Conservation (phyloP, 768 basidiomycete species). For the Dentipellis fragilis region DNA sequence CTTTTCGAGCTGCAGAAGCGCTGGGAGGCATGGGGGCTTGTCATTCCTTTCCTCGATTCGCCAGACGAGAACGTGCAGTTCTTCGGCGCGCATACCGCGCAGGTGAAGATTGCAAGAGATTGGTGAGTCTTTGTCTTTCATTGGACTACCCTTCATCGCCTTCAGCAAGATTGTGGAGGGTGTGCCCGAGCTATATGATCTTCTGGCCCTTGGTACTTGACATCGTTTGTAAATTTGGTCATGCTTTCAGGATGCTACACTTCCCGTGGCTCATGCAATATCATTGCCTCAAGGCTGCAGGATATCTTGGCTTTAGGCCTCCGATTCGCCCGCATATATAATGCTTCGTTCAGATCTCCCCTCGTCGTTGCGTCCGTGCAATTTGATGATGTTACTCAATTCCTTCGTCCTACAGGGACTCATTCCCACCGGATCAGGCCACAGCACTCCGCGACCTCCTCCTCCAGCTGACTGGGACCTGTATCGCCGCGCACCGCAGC, state of each 20-base stretch:
- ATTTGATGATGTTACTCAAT: background rate
- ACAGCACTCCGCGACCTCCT: slow-evolving; percentile 53
- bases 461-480: slow-evolving; percentile 58
- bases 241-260: too few relatives aligned
- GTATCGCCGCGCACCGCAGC: slow-evolving; percentile 45
- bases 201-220: too few relatives aligned
- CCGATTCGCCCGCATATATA: too few relatives aligned
- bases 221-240: too few relatives aligned
- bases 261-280: too few relatives aligned
- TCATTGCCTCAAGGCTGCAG: too few relatives aligned
- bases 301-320: too few relatives aligned
- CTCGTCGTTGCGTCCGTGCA: background rate
- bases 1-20: slow-evolving; percentile 69
- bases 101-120: slow-evolving; percentile 89
- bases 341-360: too few relatives aligned
- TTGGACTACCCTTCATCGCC: background rate
- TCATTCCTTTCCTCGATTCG: slow-evolving; percentile 64
- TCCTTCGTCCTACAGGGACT: slow-evolving; percentile 42
- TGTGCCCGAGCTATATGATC: too few relatives aligned
- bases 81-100: slow-evolving; percentile 89
- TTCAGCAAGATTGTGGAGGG: background rate
- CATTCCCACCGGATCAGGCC: slow-evolving; percentile 54
- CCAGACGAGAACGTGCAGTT: slow-evolving; percentile 81
- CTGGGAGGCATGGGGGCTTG: slow-evolving; percentile 77
- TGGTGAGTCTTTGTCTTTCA: slow-evolving; percentile 42